Evolutionary conservation across 768 basidiomycete genomes (phyloP), one percentile per base, ranked within the genome.

Genomic region (Bullera alba): DNA sequence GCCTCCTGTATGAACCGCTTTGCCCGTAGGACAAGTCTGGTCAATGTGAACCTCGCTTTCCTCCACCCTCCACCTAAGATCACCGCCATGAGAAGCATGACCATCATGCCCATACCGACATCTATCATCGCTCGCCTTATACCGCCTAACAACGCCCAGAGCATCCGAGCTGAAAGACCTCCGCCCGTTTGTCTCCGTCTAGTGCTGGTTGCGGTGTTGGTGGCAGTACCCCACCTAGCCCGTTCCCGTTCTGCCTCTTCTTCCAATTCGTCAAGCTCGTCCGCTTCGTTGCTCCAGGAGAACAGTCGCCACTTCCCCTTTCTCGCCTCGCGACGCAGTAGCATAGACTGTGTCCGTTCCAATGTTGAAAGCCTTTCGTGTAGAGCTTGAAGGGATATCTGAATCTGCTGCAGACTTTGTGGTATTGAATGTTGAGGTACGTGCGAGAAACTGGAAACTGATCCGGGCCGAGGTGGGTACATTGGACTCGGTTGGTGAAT

Each of bases 361-460:
- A 70, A 48, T 2, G 56, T 56, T 5, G 57, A 53, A 38, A 70
- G 59, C 21, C 69, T 47, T 29, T 70, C 69, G 30, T 66, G 63
- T 23, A 70, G 44, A 0, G 69, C 69, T 2, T 60, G 50, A 5
- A 70, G 60, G 17, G 66, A 68, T 22, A 60, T 65, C 41, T 70
- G 69, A 19, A 70, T 70, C 23, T 63, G 60, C 38, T 68, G 65
- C 10, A 70, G 46, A 7, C 59, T 59, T 3, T 57, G 42, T 4
- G 66, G 55, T 17, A 68, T 35, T 26, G 49, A 54, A 15, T 56
- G 30, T 10, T 57, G 58, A 10, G 54, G 56, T 14, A 41, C 46
- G 3, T 48, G 45, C 10, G 62, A 55, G 39, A 50, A 67, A 0
- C 61, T 61, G 10, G 65, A 67, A 0, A 55, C 35, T 1, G 65